Evolutionary conservation across 2,329 filamentous ascomycete genomes (phyloP), one percentile per base, ranked within the genome.

Genomic region (Talaromyces sp.): DNA sequence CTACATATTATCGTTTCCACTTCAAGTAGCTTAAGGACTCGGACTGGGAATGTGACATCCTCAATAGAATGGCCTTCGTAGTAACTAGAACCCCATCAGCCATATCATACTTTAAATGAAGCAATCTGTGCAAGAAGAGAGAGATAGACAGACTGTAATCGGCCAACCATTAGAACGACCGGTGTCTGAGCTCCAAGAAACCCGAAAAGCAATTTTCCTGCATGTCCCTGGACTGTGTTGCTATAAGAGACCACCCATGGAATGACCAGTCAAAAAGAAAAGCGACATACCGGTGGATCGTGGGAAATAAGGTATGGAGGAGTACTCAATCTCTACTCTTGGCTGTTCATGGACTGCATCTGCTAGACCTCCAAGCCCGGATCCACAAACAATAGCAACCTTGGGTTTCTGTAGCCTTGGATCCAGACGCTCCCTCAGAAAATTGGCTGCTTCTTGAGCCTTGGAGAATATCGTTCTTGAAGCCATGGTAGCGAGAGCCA

Each of bases 11-110:
- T 82, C 1, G 83, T 86, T 68, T 87, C 80, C 22, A 89, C 81
- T 27, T 86, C 87, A 10, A 90, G 75, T 0, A 86, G 73, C 70
- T 86, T 88, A 77, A 89, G 86, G 6, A 90, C 84, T 61, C 88
- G 82, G 11, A 87, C 84, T 31, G 87, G 87, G 70, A 89, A 89
- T 31, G 87, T 87, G 43, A 87, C 83, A 56, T 82, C 79, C 62
- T 87, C 82, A 77, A 89, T 87, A 2, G 83, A 82, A 72, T 90
- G 85, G 39, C 88, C 88, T 76, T 90, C 88, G 72, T 89, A 90
- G 77, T 87, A 89, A 75, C 87, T 89, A 60, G 7, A 31, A 27
- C 25, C 45, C 39, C 41, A 19, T 63, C 61, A 61, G 31, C 22
- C 19, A 39, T 22, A 33, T 33, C 25, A 17, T 35, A 33, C 9